Evolutionary conservation across 2,329 filamentous ascomycete species (phyloP), one percentile per base, ranked within the genome.

Genomic region (Claviceps spartinae): DNA sequence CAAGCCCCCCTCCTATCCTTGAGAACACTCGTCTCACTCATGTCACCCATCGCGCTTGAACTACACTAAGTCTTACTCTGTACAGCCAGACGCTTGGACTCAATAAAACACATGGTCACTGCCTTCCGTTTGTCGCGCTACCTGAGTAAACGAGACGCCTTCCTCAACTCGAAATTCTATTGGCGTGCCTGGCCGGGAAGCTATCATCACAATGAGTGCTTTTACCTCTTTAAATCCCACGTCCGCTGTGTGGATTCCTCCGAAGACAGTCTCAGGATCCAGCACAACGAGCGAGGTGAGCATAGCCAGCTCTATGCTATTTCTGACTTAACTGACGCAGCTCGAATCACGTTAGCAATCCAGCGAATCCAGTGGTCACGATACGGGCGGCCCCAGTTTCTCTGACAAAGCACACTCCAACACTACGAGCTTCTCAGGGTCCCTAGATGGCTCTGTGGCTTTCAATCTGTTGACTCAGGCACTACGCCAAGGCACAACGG

Each of bases 261-360:
- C 44, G 1, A 46, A 43, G 14, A 20, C 42, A 6, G 11, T 14
- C 13, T 38, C 36, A 4, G n/a, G 8, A 9, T 54, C 47, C 2
- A 52, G 47, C 22, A 45, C 44, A 11, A 44, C 20, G 2, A 52
- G 53, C 44, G 53, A 54, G 44, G 53, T 54, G 36, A 52, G 53
- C 34, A 16, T 40, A 14, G 11, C 6, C 6, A n/a, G 11, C 18
- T 18, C 38, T 4, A 14, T 16, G 34, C 13, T 49, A 4, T 16
- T 16, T 14, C 14, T n/a, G 1, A 5, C n/a, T 42, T 26, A 1
- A 48, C 50, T 52, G 30, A 48, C 44, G 24, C 26, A 24, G n/a
- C 16, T 9, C 16, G 9, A n/a, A 38, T 18, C 3, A 16, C 11
- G 4, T 11, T 24, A 53, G 52, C 22, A 50, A 24, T 53, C 52